Evolutionary conservation across 2,329 filamentous ascomycete genomes (phyloP).

Genomic region (Sporothrix phasma): DNA sequence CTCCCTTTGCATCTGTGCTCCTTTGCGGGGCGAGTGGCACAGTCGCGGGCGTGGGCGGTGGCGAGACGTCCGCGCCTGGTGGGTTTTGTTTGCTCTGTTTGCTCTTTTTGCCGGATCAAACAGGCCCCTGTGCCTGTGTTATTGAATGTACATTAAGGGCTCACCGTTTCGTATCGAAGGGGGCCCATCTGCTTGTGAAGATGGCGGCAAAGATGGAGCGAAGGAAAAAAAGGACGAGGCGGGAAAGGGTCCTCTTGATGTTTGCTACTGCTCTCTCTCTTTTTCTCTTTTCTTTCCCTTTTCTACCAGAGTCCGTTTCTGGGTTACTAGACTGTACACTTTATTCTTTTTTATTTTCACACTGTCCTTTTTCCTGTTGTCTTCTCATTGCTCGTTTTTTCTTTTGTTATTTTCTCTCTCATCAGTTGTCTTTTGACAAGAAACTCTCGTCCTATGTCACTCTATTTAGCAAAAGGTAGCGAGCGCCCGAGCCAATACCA

Average conservation of each 20-base stretch:
- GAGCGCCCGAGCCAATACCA: conserved; percentile 5
- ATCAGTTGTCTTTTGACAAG: neutral
- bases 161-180: neutral
- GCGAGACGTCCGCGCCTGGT: neutral
- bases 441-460: too few species aligned
- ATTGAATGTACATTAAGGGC: neutral
- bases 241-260: neutral
- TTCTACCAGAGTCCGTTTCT: neutral
- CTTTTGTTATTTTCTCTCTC: neutral
- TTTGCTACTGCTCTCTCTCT: neutral
- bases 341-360: neutral
- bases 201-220: neutral
- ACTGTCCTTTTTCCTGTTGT: neutral
- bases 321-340: neutral
- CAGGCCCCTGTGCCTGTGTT: too few species aligned
- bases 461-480: neutral
- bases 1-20: neutral
- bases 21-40: neutral
- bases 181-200: neutral
- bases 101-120: too few species aligned
- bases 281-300: neutral
- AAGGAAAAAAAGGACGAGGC: neutral
- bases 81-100: neutral
- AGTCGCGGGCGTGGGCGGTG: neutral
- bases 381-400: neutral